A percentile compares a stretch with the other conserved stretches of the same genome.
Conservation (phyloP, 305 asterid species). For the Plantago coronopus region DNA sequence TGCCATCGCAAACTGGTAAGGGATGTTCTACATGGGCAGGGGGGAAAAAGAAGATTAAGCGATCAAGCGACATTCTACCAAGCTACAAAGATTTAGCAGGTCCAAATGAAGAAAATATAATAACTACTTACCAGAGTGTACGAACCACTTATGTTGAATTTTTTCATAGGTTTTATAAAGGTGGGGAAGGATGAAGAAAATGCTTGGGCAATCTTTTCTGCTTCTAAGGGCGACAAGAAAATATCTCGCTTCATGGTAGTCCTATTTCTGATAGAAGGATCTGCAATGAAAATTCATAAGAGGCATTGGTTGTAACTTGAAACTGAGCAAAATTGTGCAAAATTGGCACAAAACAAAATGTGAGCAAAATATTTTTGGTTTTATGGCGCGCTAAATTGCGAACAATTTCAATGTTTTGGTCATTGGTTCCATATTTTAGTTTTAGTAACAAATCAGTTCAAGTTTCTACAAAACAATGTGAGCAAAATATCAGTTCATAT, state of each 20-base stretch:
- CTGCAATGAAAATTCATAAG: conserved; percentile 36
- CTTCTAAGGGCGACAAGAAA: conserved; percentile 70
- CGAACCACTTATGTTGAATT: conserved; percentile 88
- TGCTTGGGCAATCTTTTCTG: conserved; percentile 63
- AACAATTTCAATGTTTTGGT: too few species aligned
- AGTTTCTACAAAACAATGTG: too few species aligned
- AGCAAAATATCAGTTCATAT: too few species aligned
- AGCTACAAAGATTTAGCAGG: too few species aligned
- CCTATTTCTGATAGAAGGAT: conserved; percentile 31
- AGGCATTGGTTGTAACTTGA: background rate
- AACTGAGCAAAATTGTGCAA: too few species aligned
- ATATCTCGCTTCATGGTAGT: conserved; percentile 34
- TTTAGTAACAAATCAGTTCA: too few species aligned
- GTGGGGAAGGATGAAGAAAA: conserved; percentile 69
- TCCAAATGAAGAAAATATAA: background rate
- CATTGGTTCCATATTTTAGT: too few species aligned
- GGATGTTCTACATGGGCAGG: conserved; percentile 58
- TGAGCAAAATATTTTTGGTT: too few species aligned
- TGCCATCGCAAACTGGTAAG: conserved; percentile 80
- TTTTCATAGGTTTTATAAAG: conserved; percentile 80
- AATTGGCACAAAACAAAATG: too few species aligned
- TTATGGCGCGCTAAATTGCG: too few species aligned
- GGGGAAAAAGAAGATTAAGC: conserved; percentile 13
- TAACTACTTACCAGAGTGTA: conserved; percentile 74
- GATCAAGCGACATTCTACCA: too few species aligned